Percentiles rank a stretch among this genome's conserved stretches.
Evolutionary conservation across 306 rosid species (phyloP).

Genomic region (Heteromeles arbutifolia): DNA sequence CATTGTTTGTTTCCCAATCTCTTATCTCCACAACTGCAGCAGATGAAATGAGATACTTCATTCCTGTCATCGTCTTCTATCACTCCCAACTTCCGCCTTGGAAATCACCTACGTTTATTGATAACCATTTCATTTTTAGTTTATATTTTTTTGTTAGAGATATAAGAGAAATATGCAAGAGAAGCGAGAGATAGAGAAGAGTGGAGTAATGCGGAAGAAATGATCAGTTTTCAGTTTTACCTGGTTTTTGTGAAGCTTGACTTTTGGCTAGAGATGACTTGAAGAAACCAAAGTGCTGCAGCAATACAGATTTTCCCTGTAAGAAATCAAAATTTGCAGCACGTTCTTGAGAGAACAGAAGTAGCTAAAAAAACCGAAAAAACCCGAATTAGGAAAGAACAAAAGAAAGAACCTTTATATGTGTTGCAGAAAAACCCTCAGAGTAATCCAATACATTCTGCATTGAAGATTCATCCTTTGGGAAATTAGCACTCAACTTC

Average conservation of each 20-base stretch:
- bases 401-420: constrained; percentile 38
- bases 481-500: constrained; percentile 20
- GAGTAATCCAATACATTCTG: constrained; percentile 43
- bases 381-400: not conserved
- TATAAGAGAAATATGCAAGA: not conserved
- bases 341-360: not conserved
- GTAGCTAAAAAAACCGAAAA: not conserved
- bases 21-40: constrained; percentile 21
- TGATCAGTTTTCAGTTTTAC: constrained; percentile 18
- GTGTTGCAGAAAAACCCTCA: constrained; percentile 57
- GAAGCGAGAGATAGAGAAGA: too few species aligned
- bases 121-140: not conserved
- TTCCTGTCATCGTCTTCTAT: not conserved
- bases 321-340: constrained; percentile 5
- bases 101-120: constrained; percentile 26
- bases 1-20: constrained; percentile 12
- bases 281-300: constrained; percentile 45
- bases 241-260: constrained; percentile 51
- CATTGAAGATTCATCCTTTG: constrained; percentile 39
- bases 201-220: too few species aligned
- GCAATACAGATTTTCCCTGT: constrained; percentile 48
- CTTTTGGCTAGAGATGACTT: constrained; percentile 38
- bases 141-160: too few species aligned
- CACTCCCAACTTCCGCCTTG: constrained; percentile 39
- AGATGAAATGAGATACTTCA: constrained; percentile 6